Evolutionary conservation across 495 filamentous ascomycete species (phyloP), one percentile per base, ranked within the genome.

Genomic region (Physcia stellaris): DNA sequence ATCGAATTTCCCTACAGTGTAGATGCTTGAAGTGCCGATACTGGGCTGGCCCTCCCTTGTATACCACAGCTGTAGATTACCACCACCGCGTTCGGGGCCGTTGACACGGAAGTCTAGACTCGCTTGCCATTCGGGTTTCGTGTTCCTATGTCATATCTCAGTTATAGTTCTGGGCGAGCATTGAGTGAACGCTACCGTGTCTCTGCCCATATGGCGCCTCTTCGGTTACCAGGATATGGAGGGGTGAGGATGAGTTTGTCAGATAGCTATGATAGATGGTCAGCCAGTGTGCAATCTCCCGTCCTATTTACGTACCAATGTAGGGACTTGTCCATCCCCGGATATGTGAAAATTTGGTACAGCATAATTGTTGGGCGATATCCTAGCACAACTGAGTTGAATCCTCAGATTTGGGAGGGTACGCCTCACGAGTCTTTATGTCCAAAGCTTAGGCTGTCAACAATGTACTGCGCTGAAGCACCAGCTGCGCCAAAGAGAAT

Each of bases 11-110:
- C 71, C 75, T 19, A 79, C 74, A 4, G 82, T 90, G 55, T 94
- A 93, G 40, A 95, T 71, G 54, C 80, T 87, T 13, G 73, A 67
- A 4, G 77, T 67, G 35, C 77, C 77, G 38, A 92, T 61, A 15
- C 62, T 63, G 46, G 63, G 55, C 45, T 70, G 61, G 32, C 83
- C 83, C 37, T 83, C 73, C 45, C 81, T 78, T 13, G 74, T 75
- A 55, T 88, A 85, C 92, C 92, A 98, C 46, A 98, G 63, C 53
- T 94, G 84, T 42, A 98, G 67, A 59, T 92, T 95, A 31, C 90
- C 90, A 21, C 80, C 74, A 23, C 75, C 84, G 48, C 84, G 67
- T 57, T 96, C 90, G 11, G 77, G 80, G 3, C 90, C 90, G 35
- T 71, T 83, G 6, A 77, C 84, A 43, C 90, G 75, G 63, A 96